Evolutionary conservation across 164 flowering plant genomes (phyloP), one percentile per base, ranked within the genome.

Genomic region (Stephania japonica): DNA sequence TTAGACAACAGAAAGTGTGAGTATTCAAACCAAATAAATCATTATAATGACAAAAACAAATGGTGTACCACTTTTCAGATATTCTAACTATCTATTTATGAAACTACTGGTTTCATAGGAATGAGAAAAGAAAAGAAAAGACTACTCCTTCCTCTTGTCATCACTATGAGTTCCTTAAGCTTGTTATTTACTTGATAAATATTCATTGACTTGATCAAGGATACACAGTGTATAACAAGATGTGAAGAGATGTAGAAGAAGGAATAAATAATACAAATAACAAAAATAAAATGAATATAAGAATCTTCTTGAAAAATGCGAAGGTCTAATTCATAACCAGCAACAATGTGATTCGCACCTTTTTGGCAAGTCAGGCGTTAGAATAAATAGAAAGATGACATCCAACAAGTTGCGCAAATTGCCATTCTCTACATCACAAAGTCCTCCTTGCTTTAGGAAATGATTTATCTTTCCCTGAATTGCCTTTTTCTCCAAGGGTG

Each of bases 281-380:
- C 7, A 4, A 21, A 18, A 56, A 5, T 56, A 56, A 14, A 41
- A 26, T 68, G 5, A 16, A 26, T 49, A 42, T 38, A 18, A 68
- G n/a, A 65, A 25, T 65, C 44, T n/a, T 67, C 44, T 32, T 67
- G 69, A 67, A 24, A 38, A 25, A 25, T 24, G 67, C 13, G 13
- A 13, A 25, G 56, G 9, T 16, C 49, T 38, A 70, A 67, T 63
- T 3, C 71, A 59, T 62, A 69, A 32, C 10, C 69, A 70, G 44
- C 25, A 24, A 24, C 32, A 75, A 71, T 66, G 72, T 18, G 47
- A 78, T 32, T 3, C n/a, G 53, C 83, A 94, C 97, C 96, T 81
- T 81, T 92, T 95, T 27, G 99, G 98, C 43, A 95, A 89, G 80
- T 87, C 83, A 16, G 99, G 89, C 12, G 87, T 93, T 72, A 90